These are phyloP conservation scores for Geotrichum macrosporum DNA, from an alignment of 1,139 yeast species.

Conservation along the genomic window DNA sequence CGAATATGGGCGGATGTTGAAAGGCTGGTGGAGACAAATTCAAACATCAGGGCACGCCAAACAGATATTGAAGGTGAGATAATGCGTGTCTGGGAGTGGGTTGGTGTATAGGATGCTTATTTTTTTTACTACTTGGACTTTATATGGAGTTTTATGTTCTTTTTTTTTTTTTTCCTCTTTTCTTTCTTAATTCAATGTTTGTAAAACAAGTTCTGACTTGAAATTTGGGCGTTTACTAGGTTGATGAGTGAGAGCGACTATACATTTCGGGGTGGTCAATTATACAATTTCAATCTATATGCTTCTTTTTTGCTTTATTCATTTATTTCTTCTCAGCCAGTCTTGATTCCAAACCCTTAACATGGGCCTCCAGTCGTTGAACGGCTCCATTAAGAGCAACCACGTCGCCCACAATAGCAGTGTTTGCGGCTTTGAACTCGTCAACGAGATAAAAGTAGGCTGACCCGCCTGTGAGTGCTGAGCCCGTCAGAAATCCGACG, in stretches of 20 bases:
- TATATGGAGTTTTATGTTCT: neutral
- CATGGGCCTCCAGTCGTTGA: slow-evolving; percentile 55
- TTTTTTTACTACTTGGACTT: neutral
- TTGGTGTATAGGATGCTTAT: slow-evolving; percentile 44
- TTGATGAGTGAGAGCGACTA: too few relatives aligned
- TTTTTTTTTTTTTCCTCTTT: slow-evolving; percentile 1
- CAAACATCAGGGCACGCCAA: slow-evolving; percentile 51
- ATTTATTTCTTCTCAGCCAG: slow-evolving; percentile 19
- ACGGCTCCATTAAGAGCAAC: slow-evolving; percentile 65
- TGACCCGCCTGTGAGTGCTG: slow-evolving; percentile 65
- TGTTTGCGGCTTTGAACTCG: slow-evolving; percentile 68
- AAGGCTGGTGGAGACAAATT: slow-evolving; percentile 57
- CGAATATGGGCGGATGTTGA: slow-evolving; percentile 61
- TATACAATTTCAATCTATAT: too few relatives aligned
- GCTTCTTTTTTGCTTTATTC: too few relatives aligned
- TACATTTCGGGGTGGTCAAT: too few relatives aligned
- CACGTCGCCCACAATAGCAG: slow-evolving; percentile 70
- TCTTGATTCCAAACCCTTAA: slow-evolving; percentile 35
- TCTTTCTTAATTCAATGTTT: neutral
- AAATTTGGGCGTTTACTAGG: too few relatives aligned
- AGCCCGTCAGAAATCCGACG: slow-evolving; percentile 74
- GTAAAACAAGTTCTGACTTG: neutral
- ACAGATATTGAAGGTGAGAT: slow-evolving; percentile 82
- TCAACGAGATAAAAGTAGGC: slow-evolving; percentile 75
- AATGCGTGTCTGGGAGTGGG: slow-evolving; percentile 89